Evolutionary conservation across 306 rosid genomes (phyloP).

Genomic region (Crataegus laevigata): DNA sequence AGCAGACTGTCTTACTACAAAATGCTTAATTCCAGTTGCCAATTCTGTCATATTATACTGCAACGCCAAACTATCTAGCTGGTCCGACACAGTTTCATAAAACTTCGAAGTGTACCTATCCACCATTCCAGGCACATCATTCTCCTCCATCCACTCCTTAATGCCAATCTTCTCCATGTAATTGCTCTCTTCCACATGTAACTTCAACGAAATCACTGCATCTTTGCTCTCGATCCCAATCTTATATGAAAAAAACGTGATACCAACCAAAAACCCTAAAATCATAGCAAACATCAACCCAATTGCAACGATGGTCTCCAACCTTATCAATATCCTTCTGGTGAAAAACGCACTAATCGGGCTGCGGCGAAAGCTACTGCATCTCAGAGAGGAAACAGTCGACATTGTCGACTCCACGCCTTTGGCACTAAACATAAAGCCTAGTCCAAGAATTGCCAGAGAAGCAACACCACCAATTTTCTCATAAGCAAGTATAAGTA

Average conservation of each 20-base stretch:
- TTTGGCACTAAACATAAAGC: slow-evolving; percentile 59
- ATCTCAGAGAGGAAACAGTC: slow-evolving; percentile 57
- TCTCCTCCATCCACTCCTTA: slow-evolving; percentile 92
- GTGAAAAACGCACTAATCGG: slow-evolving; percentile 66
- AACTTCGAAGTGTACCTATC: slow-evolving; percentile 69
- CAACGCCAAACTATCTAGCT: slow-evolving; percentile 78
- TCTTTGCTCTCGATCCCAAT: slow-evolving; percentile 93
- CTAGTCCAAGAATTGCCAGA: slow-evolving; percentile 45
- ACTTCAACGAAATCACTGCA: slow-evolving; percentile 72
- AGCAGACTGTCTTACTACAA: slow-evolving; percentile 34
- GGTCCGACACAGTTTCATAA: slow-evolving; percentile 73
- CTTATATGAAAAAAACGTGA: slow-evolving; percentile 77
- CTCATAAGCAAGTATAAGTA: slow-evolving; percentile 69
- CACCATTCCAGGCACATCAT: slow-evolving; percentile 79
- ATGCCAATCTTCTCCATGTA: slow-evolving; percentile 81
- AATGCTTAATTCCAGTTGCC: slow-evolving; percentile 79
- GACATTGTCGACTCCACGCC: slow-evolving; percentile 74
- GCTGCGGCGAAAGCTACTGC: slow-evolving; percentile 61
- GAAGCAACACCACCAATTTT: slow-evolving; percentile 56
- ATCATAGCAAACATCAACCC: slow-evolving; percentile 79
- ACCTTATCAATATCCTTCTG: slow-evolving; percentile 44
- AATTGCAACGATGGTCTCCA: slow-evolving; percentile 69
- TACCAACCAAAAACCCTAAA: slow-evolving; percentile 61
- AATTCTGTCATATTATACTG: slow-evolving; percentile 85
- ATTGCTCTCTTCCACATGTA: slow-evolving; percentile 72